Percentiles rank a stretch among this genome's conserved stretches.
Conservation (phyloP, 108 stramenopile species). For the Parmales sp. region DNA sequence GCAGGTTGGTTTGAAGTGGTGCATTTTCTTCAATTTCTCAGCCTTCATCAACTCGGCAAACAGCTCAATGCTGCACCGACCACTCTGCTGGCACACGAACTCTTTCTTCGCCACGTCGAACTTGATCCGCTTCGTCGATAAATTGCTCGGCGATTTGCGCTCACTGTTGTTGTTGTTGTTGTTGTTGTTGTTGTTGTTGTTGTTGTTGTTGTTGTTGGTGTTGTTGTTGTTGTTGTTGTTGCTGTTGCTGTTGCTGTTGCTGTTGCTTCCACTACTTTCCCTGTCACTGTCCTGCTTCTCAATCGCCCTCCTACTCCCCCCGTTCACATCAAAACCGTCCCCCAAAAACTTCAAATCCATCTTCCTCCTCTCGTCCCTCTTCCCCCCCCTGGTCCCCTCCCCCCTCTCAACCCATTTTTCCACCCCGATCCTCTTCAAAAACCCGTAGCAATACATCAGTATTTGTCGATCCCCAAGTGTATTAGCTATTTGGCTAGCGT, state of each 20-base stretch:
- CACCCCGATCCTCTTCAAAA: slow-evolving; percentile 4
- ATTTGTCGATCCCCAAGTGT: no score
- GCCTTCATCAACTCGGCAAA: neutral
- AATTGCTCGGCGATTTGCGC: no score
- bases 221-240: neutral
- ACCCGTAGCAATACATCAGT: slow-evolving; percentile 4
- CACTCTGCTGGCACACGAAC: slow-evolving; percentile 3
- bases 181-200: neutral
- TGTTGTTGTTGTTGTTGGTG: neutral
- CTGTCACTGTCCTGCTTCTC: neutral
- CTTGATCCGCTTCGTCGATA: neutral
- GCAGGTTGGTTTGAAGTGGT: neutral
- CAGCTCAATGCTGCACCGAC: neutral
- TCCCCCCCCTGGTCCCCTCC: neutral
- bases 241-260: neutral
- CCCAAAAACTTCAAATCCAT: no score
- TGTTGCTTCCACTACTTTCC: neutral
- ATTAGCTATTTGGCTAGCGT: no score
- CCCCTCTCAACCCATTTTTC: neutral
- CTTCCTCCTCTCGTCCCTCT: slow-evolving; percentile 6
- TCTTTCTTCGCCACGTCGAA: neutral
- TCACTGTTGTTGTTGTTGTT: neutral
- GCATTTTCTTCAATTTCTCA: neutral
- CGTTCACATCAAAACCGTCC: no score
- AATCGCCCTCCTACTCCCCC: no score